Evolutionary conservation across 371 early-diverging fungal genomes (phyloP).

Genomic region (Quaeritorhiza haematococci): DNA sequence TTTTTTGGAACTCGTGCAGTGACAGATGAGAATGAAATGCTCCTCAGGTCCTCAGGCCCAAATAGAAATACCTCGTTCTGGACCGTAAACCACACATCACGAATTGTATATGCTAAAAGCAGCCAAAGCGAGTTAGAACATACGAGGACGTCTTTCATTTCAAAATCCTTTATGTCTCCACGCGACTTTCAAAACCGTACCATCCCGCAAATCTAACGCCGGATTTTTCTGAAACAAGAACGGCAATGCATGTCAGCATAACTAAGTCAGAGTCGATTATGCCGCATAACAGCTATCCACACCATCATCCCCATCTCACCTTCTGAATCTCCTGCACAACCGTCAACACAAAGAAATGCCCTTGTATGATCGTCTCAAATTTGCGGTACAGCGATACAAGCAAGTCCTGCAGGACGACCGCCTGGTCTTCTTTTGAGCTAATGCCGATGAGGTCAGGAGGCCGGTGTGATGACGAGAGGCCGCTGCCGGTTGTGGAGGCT

Average conservation of each 20-base stretch:
- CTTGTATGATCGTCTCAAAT: conserved; percentile 74
- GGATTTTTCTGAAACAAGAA: background rate
- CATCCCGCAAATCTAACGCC: background rate
- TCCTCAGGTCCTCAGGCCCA: background rate
- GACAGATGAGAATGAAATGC: background rate
- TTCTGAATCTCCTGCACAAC: conserved; percentile 40
- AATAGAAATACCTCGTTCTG: conserved; percentile 54
- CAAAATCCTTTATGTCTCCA: background rate
- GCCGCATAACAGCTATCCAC: background rate
- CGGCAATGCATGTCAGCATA: background rate
- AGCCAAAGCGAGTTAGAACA: background rate
- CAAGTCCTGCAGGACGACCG: conserved; percentile 74
- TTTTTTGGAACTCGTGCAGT: background rate
- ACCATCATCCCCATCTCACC: too few relatives aligned
- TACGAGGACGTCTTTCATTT: background rate
- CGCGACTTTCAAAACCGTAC: background rate
- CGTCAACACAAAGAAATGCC: conserved; percentile 67
- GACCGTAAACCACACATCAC: conserved; percentile 63
- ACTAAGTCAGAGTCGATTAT: background rate
- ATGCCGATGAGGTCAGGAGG: conserved; percentile 29
- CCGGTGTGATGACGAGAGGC: too few relatives aligned
- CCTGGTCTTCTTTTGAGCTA: conserved; percentile 49
- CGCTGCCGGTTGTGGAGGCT: too few relatives aligned
- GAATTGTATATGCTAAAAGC: conserved; percentile 19
- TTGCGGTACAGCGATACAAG: conserved; percentile 77